These are phyloP conservation scores for Dovyalis caffra DNA, from an alignment of 345 rosid species.

Conservation along the genomic window DNA sequence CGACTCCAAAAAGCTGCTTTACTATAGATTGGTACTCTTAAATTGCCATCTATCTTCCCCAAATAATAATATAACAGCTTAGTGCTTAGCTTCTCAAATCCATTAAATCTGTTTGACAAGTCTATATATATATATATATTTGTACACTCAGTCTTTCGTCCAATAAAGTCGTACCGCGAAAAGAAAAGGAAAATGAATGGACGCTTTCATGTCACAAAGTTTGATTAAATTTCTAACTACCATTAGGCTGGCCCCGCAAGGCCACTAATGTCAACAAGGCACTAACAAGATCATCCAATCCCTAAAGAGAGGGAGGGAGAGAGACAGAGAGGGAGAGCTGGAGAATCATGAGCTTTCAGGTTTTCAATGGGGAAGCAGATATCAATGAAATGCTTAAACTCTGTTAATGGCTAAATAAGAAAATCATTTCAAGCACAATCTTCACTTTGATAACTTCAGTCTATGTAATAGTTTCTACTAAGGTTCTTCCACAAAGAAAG, in stretches of 20 bases:
- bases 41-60: slow-evolving; percentile 6
- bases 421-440: neutral
- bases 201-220: slow-evolving; percentile 13
- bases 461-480: neutral
- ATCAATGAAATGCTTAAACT: neutral
- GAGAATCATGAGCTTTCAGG: neutral
- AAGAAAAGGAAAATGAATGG: slow-evolving; percentile 12
- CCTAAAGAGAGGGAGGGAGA: too few relatives aligned
- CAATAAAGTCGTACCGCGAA: neutral
- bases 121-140: neutral
- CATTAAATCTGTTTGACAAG: slow-evolving; percentile 6
- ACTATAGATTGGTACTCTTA: slow-evolving; percentile 7
- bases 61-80: slow-evolving; percentile 15
- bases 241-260: slow-evolving; percentile 7
- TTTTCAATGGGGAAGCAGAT: neutral
- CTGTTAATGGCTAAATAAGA: too few relatives aligned
- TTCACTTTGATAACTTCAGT: neutral
- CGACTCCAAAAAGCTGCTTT: neutral
- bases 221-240: slow-evolving; percentile 27
- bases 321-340: too few relatives aligned
- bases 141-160: neutral
- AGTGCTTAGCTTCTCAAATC: slow-evolving; percentile 23
- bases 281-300: slow-evolving; percentile 12
- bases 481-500: neutral
- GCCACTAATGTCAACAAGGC: slow-evolving; percentile 10